Percentiles rank a stretch among this genome's conserved stretches.
Conservation (phyloP, 495 filamentous ascomycete species). For the Annulohypoxylon moriforme region DNA sequence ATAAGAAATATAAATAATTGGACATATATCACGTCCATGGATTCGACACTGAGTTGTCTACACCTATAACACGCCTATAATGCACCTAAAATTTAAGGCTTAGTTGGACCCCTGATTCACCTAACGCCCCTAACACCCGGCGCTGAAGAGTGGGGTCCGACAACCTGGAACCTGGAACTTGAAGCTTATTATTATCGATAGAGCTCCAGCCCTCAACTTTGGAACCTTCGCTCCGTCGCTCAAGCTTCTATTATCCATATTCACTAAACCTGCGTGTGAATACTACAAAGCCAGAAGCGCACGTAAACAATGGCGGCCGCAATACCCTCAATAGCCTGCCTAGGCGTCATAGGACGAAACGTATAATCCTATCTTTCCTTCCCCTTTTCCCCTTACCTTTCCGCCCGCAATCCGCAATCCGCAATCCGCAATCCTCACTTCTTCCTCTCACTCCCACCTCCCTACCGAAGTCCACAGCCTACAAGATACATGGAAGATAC, state of each 20-base stretch:
- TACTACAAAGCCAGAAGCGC: constrained; percentile 6
- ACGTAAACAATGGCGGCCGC: constrained; percentile 56
- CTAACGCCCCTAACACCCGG: neutral
- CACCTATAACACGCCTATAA: no score
- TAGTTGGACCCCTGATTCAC: constrained; percentile 6
- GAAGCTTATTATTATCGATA: constrained; percentile 29
- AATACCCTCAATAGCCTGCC: constrained; percentile 84
- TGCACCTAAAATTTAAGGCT: neutral
- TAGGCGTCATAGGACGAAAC: constrained; percentile 92
- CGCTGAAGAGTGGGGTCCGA: constrained; percentile 25
- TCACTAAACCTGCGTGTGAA: neutral
- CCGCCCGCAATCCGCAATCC: constrained; percentile 7
- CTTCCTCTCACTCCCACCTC: neutral
- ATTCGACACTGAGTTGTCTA: neutral
- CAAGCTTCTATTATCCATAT: neutral
- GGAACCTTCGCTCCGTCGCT: neutral
- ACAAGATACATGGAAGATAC: no score
- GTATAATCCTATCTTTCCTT: constrained; percentile 60
- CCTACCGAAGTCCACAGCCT: constrained; percentile 7
- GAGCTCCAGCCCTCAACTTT: constrained; percentile 21
- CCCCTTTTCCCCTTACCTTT: neutral
- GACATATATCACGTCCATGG: neutral
- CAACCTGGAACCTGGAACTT: neutral
- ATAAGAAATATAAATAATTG: neutral
- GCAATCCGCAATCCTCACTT: neutral